Conservation (phyloP, 2,329 filamentous ascomycete species). For the Trichoderma cornu-damae region DNA sequence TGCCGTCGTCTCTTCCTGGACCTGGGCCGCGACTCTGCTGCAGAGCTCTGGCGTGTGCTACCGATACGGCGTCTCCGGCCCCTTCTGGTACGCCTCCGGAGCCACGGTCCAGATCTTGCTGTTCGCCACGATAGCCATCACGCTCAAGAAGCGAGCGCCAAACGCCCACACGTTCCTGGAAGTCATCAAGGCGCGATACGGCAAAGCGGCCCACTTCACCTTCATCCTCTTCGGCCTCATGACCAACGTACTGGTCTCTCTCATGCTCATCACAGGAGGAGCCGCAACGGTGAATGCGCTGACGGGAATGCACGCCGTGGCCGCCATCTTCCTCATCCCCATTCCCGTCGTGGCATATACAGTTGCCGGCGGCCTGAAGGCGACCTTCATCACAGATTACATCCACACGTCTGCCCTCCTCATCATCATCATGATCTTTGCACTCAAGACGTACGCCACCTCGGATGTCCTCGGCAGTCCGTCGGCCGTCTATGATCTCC, state of each 20-base stretch:
- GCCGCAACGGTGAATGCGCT: slow-evolving; percentile 49
- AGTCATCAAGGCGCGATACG: slow-evolving; percentile 76
- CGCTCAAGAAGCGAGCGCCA: slow-evolving; percentile 78
- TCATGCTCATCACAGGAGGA: slow-evolving; percentile 83
- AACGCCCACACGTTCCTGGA: slow-evolving; percentile 85
- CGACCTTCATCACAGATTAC: slow-evolving; percentile 80
- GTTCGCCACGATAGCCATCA: slow-evolving; percentile 86
- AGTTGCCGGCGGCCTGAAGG: slow-evolving; percentile 72
- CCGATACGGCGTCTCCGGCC: slow-evolving; percentile 62
- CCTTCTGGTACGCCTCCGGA: slow-evolving; percentile 59
- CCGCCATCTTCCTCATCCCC: slow-evolving; percentile 50
- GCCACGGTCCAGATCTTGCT: slow-evolving; percentile 83
- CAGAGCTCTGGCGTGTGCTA: slow-evolving; percentile 81
- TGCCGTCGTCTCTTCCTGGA: slow-evolving; percentile 90
- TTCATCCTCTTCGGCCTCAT: slow-evolving; percentile 78
- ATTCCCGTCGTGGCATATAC: slow-evolving; percentile 62
- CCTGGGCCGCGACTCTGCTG: slow-evolving; percentile 80
- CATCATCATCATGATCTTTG: slow-evolving; percentile 79
- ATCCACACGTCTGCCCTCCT: slow-evolving; percentile 81
- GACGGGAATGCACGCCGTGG: slow-evolving; percentile 54
- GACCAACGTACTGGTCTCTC: slow-evolving; percentile 82
- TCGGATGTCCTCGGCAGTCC: slow-evolving; percentile 69
- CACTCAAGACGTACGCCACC: slow-evolving; percentile 75
- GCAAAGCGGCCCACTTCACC: slow-evolving; percentile 63
- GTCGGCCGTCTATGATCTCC: slow-evolving; percentile 68